These are phyloP conservation scores for Ophiosphaerella korrae DNA, from an alignment of 2,329 filamentous ascomycete species.

Conservation along the genomic window DNA sequence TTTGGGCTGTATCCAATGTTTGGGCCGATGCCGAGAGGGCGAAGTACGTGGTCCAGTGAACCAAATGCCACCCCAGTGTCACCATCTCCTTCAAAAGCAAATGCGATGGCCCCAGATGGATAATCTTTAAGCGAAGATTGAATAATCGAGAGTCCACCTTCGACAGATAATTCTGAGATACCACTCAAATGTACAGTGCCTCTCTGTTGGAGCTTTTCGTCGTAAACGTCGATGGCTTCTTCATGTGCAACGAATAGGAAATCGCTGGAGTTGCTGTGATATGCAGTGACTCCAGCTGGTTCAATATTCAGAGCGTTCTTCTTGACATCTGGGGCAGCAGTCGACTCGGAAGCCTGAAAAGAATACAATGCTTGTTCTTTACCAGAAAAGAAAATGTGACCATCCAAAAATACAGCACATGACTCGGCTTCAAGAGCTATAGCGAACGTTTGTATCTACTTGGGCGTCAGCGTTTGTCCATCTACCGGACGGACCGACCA, in stretches of 20 bases:
- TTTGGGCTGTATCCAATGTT: constrained; percentile 29
- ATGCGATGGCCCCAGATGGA: constrained; percentile 25
- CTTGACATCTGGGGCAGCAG: constrained; percentile 19
- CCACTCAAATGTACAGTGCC: constrained; percentile 26
- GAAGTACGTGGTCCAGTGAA: constrained; percentile 21
- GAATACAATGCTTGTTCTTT: constrained; percentile 35
- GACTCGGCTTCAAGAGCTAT: constrained; percentile 35
- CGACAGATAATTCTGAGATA: constrained; percentile 29
- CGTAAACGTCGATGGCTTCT: constrained; percentile 29
- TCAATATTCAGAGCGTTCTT: constrained; percentile 22
- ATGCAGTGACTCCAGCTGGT: constrained; percentile 28
- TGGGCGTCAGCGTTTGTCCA: constrained; percentile 1
- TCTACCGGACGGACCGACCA: background rate
- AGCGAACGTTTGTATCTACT: constrained; percentile 35
- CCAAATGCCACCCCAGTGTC: constrained; percentile 28
- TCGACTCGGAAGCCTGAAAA: constrained; percentile 34
- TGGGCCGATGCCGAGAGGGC: constrained; percentile 16
- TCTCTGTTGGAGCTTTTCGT: constrained; percentile 16
- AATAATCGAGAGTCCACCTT: constrained; percentile 33
- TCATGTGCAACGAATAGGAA: constrained; percentile 34
- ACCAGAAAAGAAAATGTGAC: constrained; percentile 33
- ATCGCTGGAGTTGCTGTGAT: constrained; percentile 21
- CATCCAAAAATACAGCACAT: constrained; percentile 26
- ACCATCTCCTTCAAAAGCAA: constrained; percentile 36
- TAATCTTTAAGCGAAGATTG: constrained; percentile 19